Evolutionary conservation across 352 stramenopile species (phyloP).

Genomic region (Lagenidium sp.): DNA sequence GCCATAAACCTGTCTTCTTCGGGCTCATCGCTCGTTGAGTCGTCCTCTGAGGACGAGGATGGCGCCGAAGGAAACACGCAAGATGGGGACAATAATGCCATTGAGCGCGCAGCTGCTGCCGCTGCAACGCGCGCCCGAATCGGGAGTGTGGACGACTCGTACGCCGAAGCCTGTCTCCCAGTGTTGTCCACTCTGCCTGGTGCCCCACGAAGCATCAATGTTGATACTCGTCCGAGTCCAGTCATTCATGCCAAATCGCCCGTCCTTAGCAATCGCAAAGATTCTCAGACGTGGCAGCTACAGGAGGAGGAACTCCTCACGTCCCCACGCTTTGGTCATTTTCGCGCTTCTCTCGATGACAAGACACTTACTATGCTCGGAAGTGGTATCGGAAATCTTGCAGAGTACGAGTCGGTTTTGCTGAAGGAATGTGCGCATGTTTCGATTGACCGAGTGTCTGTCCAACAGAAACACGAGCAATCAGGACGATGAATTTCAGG

Average conservation of each 20-base stretch:
- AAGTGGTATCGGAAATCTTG: constrained; percentile 10
- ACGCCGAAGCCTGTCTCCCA: constrained; percentile 7
- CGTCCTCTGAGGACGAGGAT: constrained; percentile 18
- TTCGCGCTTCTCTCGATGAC: constrained; percentile 17
- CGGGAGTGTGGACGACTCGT: constrained; percentile 11
- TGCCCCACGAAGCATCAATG: constrained; percentile 1
- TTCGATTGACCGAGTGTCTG: too few species aligned
- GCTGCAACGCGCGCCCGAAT: constrained; percentile 2
- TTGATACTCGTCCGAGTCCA: constrained; percentile 5
- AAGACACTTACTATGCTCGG: constrained; percentile 12
- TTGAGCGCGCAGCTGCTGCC: constrained; percentile 6
- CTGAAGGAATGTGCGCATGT: too few species aligned
- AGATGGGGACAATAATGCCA: constrained; percentile 8
- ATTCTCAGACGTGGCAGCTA: constrained; percentile 23
- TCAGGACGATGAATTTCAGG: background rate
- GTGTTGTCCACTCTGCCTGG: constrained; percentile 8
- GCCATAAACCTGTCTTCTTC: constrained; percentile 6
- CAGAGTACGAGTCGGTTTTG: constrained; percentile 10
- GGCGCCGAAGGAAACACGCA: background rate
- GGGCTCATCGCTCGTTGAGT: constrained; percentile 15
- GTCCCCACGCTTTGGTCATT: constrained; percentile 17
- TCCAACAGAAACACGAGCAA: constrained; percentile 1
- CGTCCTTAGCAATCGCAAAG: constrained; percentile 21
- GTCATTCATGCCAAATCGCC: constrained; percentile 20
- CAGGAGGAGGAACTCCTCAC: constrained; percentile 24